phyloP scores from a whole-genome alignment of 2,329 filamentous ascomycete genomes.

The Colletotrichum plurivorum region DNA sequence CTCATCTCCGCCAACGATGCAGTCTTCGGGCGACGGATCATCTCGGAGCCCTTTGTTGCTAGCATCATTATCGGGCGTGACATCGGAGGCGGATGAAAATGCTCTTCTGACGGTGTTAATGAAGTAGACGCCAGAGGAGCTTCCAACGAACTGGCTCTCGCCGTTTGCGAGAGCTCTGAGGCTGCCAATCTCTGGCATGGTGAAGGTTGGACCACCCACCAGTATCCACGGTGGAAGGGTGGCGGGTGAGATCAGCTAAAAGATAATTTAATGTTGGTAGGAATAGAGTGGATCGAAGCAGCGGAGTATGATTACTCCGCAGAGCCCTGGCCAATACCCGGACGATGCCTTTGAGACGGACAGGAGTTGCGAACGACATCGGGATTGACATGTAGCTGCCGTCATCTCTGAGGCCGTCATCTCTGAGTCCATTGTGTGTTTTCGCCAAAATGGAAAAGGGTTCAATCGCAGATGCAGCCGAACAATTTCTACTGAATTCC shows the following conservation, averaged over 20 bases:
- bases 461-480: no score
- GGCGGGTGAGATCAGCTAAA: no score
- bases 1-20: constrained; percentile 30
- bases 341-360: background rate
- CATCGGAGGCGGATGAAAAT: constrained; percentile 54
- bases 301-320: constrained; percentile 13
- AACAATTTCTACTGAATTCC: no score
- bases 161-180: constrained; percentile 37
- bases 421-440: no score
- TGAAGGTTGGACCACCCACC: background rate
- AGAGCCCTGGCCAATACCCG: background rate
- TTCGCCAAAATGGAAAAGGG: no score
- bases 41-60: background rate
- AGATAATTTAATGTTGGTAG: no score
- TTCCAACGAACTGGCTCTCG: constrained; percentile 66
- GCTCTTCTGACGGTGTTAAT: constrained; percentile 66
- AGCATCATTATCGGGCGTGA: constrained; percentile 41
- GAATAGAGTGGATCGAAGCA: background rate
- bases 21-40: constrained; percentile 36
- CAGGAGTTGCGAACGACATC: no score
- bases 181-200: constrained; percentile 36
- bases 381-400: no score
- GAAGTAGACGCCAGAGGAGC: constrained; percentile 67
- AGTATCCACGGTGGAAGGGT: no score
- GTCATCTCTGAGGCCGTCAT: no score